Evolutionary conservation across 306 rosid genomes (phyloP).

Genomic region (Macrotyloma uniflorum): DNA sequence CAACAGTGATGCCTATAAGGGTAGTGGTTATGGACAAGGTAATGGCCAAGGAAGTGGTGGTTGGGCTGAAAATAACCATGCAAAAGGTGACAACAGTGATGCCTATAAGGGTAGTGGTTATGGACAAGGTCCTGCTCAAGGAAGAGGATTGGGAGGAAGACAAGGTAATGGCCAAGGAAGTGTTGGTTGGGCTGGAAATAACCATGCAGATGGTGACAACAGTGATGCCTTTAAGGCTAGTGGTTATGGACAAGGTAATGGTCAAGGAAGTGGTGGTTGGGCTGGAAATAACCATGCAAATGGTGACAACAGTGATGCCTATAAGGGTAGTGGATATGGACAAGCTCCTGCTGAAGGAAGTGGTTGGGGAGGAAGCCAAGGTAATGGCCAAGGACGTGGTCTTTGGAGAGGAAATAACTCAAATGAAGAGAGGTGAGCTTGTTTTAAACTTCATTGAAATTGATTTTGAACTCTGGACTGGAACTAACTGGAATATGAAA

Average conservation of each 20-base stretch:
- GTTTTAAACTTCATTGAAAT: neutral
- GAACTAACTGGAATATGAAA: neutral
- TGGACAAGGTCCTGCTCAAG: neutral
- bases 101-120: neutral
- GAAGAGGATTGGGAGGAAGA: slow-evolving; percentile 18
- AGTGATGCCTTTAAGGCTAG: neutral
- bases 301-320: neutral
- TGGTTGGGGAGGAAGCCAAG: slow-evolving; percentile 14
- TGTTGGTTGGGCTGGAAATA: slow-evolving; percentile 29
- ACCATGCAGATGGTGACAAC: neutral
- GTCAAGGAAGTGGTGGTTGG: slow-evolving; percentile 16
- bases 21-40: slow-evolving; percentile 21
- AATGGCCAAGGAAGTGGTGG: slow-evolving; percentile 2
- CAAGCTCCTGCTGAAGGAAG: neutral
- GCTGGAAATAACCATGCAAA: slow-evolving; percentile 1
- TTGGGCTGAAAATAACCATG: slow-evolving; percentile 23
- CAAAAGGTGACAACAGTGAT: neutral
- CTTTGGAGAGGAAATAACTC: too few species aligned
- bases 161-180: slow-evolving; percentile 12
- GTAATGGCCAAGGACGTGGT: neutral
- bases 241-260: slow-evolving; percentile 26
- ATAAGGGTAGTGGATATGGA: slow-evolving; percentile 5
- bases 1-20: neutral
- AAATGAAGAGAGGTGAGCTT: slow-evolving; percentile 14
- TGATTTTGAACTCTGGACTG: neutral